phyloP scores from a whole-genome alignment of 2,329 filamentous ascomycete species.

The Penicillium sclerotiorum region DNA sequence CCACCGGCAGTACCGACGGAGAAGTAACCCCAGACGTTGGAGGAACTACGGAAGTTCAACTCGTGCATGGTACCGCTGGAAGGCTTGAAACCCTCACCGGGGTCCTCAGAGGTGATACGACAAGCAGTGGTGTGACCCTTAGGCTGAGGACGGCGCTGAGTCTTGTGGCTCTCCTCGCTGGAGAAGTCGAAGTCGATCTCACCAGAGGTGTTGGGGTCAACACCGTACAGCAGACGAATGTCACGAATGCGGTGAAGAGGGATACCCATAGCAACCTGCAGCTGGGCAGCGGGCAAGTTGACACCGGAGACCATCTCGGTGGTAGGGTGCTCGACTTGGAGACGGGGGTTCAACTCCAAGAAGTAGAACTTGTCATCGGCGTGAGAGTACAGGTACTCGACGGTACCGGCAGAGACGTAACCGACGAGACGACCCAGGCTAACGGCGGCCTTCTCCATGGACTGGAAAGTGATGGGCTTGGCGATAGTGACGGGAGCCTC shows the following conservation, averaged over 20 bases:
- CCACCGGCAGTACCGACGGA: slow-evolving; percentile 94
- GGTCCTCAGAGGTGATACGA: slow-evolving; percentile 98
- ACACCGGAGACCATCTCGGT: slow-evolving; percentile 99
- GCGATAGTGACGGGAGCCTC: slow-evolving; percentile 98
- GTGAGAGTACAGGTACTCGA: slow-evolving; percentile 98
- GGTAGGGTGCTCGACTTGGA: slow-evolving; percentile 98
- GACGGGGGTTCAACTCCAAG: slow-evolving; percentile 95
- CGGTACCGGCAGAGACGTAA: slow-evolving; percentile 97
- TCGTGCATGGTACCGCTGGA: slow-evolving; percentile 99
- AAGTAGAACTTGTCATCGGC: slow-evolving; percentile 99
- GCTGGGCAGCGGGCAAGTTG: slow-evolving; percentile 93
- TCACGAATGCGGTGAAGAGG: slow-evolving; percentile 93
- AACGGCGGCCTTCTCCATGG: slow-evolving; percentile 96
- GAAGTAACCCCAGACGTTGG: slow-evolving; percentile 99
- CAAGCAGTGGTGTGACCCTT: slow-evolving; percentile 98
- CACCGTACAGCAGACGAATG: slow-evolving; percentile 93
- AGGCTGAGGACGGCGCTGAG: slow-evolving; percentile 85
- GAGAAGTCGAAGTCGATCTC: slow-evolving; percentile 98
- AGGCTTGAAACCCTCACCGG: slow-evolving; percentile 98
- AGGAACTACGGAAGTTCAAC: slow-evolving; percentile 97
- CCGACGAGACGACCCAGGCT: slow-evolving; percentile 91
- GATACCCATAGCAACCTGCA: slow-evolving; percentile 98
- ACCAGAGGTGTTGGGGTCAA: slow-evolving; percentile 81
- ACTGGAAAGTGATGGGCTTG: slow-evolving; percentile 82
- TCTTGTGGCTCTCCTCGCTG: slow-evolving; percentile 76